Base-by-base conservation (phyloP, 371 early-diverging fungal species). In the Mucor piriformis region DNA sequence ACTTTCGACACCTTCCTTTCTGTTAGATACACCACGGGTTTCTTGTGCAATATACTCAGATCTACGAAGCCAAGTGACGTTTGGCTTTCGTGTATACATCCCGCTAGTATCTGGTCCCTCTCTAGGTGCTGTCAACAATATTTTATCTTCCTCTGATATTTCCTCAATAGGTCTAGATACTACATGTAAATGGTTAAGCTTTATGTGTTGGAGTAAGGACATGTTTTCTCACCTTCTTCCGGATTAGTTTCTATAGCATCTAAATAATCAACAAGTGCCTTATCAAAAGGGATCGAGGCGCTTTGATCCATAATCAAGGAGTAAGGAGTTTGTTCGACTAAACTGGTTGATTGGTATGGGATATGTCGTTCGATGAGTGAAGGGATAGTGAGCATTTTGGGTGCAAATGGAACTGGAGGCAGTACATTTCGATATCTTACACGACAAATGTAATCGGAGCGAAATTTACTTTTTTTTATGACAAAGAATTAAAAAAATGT, bases 331-430 rank as follows among this genome's bases (percentile, higher is more conserved):
- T 82, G 77, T 49, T 88, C 87, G 16, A 81, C 79, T n/a, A 92
- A 67, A 18, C 83, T 83, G 13, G 83, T 83, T 40, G 78, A 72
- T 50, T 84, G 77, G 69, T 88, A 92, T 55, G 83, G 78, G 16
- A 81, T 74, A 57, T 86, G 84, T 24, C 88, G 76, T 25, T 84
- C 84, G 0, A 75, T 64, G 3, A 83, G 72, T 6, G 81, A 73
- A 6, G 84, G 84, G 33, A 84, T 73, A 4, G 83, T 76, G 13
- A 95, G 73, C 34, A 95, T 85, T 66, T 95, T 95, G 23, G 93
- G 92, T 54, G 86, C 86, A 64, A 91, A 91, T 0, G 93, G 92
- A n/a, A 88, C 76, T 13, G 81, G 74, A 8, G 95, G 95, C 6
- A 93, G 81, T n/a, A 77, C 78, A 76, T 92, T 93, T 25, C 83